Percentiles rank a stretch among this genome's conserved stretches.
phyloP scores from a whole-genome alignment of 148 eudicot species.

The Rheum nobile region DNA sequence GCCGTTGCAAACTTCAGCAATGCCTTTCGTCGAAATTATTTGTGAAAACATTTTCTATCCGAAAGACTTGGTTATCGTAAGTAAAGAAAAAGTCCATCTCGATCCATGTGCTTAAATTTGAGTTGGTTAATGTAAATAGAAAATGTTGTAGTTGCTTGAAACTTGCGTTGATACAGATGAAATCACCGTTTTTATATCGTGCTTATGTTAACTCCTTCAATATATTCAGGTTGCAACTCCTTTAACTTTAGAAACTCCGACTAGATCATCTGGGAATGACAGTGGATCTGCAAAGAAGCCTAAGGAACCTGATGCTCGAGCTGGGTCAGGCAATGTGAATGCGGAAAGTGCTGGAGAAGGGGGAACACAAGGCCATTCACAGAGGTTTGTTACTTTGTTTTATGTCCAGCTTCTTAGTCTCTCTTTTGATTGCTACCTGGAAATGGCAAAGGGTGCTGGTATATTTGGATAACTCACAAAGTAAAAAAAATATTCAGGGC shows the following conservation, averaged over 20 bases:
- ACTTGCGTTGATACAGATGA: not conserved
- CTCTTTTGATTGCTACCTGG: not conserved
- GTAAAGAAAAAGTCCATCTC: not conserved
- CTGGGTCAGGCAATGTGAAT: conserved; percentile 23
- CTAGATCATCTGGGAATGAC: conserved; percentile 29
- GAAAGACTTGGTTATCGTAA: not conserved
- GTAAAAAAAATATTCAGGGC: not conserved
- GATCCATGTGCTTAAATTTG: not conserved
- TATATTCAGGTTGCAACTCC: conserved; percentile 43
- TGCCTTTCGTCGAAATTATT: not conserved
- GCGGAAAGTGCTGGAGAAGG: conserved; percentile 30
- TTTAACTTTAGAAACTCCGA: conserved; percentile 23
- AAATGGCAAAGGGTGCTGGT: not conserved
- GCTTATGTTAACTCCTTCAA: not conserved
- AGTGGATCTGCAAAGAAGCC: conserved; percentile 29
- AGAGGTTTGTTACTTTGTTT: conserved; percentile 24
- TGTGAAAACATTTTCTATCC: not conserved
- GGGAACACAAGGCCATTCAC: conserved; percentile 24
- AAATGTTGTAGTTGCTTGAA: not conserved
- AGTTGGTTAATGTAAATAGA: not conserved
- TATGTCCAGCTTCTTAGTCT: not conserved
- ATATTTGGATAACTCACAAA: not conserved
- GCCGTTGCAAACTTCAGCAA: not conserved
- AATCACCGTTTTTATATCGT: not conserved
- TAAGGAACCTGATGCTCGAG: conserved; percentile 25